Evolutionary conservation across 352 stramenopile species (phyloP).

Genomic region (Phytophthora cryptogea): DNA sequence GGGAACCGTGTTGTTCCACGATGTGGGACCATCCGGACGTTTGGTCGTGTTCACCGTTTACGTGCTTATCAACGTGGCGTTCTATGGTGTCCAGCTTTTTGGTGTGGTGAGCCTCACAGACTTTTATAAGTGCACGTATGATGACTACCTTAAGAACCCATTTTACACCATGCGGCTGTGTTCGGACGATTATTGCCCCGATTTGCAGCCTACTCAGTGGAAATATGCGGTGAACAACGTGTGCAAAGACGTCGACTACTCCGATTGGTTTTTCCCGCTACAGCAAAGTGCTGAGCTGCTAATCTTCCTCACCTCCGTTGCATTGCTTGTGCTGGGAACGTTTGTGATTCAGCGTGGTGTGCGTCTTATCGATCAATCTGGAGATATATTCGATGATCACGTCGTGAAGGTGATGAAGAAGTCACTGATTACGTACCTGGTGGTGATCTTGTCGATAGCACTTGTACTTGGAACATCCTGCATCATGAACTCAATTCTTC

Average conservation of each 20-base stretch:
- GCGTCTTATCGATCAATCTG: slow-evolving; percentile 73
- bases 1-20: slow-evolving; percentile 73
- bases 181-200: slow-evolving; percentile 75
- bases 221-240: slow-evolving; percentile 69
- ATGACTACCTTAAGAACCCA: slow-evolving; percentile 88
- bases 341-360: slow-evolving; percentile 75
- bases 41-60: slow-evolving; percentile 66
- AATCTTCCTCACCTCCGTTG: slow-evolving; percentile 64
- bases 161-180: slow-evolving; percentile 70
- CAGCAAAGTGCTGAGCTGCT: slow-evolving; percentile 56
- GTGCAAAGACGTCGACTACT: slow-evolving; percentile 71
- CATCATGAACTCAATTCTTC: slow-evolving; percentile 69
- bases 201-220: slow-evolving; percentile 84
- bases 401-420: slow-evolving; percentile 77
- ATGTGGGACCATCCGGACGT: slow-evolving; percentile 56
- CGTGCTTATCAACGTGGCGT: slow-evolving; percentile 62
- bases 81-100: slow-evolving; percentile 74
- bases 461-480: slow-evolving; percentile 63
- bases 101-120: slow-evolving; percentile 71
- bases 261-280: slow-evolving; percentile 62
- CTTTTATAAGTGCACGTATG: slow-evolving; percentile 87
- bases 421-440: slow-evolving; percentile 78
- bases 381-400: slow-evolving; percentile 74
- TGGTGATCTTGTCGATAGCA: slow-evolving; percentile 76
- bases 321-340: slow-evolving; percentile 64